A percentile compares a stretch with the other conserved stretches of the same genome.
Evolutionary conservation across 257 asterid genomes (phyloP).

Genomic region (Apocynum venetum): DNA sequence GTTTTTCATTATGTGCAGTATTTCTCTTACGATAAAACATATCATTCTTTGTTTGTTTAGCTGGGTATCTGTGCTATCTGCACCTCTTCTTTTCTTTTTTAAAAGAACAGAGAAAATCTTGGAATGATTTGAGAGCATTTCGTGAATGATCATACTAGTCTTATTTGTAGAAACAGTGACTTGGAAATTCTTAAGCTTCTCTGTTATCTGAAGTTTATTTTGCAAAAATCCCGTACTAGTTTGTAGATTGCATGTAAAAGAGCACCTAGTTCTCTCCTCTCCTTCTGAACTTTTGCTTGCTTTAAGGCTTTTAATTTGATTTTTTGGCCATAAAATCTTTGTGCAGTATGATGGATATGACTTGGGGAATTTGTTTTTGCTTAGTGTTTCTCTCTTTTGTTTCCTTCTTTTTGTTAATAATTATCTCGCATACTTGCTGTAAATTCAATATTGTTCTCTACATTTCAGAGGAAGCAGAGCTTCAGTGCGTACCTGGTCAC

Average conservation of each 20-base stretch:
- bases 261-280: background rate
- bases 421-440: background rate
- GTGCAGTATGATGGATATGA: background rate
- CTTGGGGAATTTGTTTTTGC: background rate
- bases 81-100: background rate
- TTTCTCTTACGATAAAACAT: background rate
- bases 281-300: background rate
- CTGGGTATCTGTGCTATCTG: background rate
- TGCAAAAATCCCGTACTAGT: background rate
- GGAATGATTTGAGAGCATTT: background rate
- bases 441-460: constrained; percentile 12
- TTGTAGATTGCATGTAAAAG: background rate
- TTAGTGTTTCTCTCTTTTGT: background rate
- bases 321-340: background rate
- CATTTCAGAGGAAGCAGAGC: constrained; percentile 85
- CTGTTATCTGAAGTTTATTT: constrained; percentile 1
- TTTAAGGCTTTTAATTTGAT: background rate
- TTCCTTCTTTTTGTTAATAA: background rate
- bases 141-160: background rate
- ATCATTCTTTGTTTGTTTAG: background rate
- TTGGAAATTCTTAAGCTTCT: background rate
- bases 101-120: background rate
- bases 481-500: constrained; percentile 81
- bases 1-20: constrained; percentile 4
- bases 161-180: background rate